Percentiles rank a stretch among this genome's conserved stretches.
These are phyloP conservation scores for Solanum chiquidenum DNA, from an alignment of 257 asterid genomes.

Conservation along the genomic window DNA sequence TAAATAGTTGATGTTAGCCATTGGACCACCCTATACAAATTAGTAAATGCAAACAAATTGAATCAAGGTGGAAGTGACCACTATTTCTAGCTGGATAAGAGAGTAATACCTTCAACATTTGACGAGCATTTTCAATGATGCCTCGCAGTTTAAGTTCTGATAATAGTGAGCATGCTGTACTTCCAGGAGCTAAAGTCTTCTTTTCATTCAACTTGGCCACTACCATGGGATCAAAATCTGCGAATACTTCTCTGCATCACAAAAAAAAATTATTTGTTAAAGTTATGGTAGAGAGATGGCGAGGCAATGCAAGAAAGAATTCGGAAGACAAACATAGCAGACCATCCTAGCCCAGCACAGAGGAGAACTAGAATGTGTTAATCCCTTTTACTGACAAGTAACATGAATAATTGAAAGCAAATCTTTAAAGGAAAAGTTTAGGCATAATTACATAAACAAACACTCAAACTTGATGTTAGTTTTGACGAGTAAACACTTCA, in stretches of 20 bases:
- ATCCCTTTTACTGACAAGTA: background rate
- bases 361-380: background rate
- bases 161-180: conserved; percentile 68
- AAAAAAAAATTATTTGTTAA: background rate
- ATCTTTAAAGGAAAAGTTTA: background rate
- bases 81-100: background rate
- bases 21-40: background rate
- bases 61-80: background rate
- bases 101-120: conserved; percentile 48
- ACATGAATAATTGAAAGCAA: background rate
- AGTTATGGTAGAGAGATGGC: background rate
- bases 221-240: conserved; percentile 69
- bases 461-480: background rate
- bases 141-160: conserved; percentile 78
- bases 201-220: conserved; percentile 86
- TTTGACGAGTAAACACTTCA: background rate
- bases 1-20: background rate
- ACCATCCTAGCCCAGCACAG: background rate
- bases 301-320: background rate
- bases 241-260: conserved; percentile 75
- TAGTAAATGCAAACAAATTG: background rate
- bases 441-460: background rate
- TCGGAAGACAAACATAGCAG: background rate
- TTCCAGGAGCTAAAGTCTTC: conserved; percentile 59
- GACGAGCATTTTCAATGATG: conserved; percentile 89